Conservation (phyloP, 2,329 filamentous ascomycete species). For the Colletotrichum chlorophyti region DNA sequence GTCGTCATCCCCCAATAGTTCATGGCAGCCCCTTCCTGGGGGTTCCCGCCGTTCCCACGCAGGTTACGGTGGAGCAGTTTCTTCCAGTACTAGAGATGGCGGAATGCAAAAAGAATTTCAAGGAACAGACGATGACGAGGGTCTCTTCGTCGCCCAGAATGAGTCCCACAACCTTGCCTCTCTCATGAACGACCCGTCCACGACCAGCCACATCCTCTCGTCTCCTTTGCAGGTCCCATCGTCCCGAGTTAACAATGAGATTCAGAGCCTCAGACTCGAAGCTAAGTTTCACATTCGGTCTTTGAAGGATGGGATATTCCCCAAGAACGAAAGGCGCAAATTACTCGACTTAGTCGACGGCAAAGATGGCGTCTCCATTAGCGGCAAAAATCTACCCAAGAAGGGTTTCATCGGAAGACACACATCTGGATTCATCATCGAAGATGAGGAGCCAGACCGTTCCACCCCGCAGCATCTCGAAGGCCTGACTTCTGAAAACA, state of each 20-base stretch:
- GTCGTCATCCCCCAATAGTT: too few relatives aligned
- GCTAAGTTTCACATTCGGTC: not conserved
- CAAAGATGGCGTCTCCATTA: not conserved
- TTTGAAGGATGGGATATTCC: not conserved
- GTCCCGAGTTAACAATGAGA: not conserved
- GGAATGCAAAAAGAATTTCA: not conserved
- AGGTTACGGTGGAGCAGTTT: not conserved
- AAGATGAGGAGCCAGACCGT: not conserved
- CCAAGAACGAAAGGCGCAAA: not conserved
- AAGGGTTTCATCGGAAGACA: not conserved
- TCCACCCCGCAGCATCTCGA: not conserved
- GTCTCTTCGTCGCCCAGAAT: not conserved
- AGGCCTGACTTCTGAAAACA: too few relatives aligned
- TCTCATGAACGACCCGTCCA: not conserved
- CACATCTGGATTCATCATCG: slow-evolving; percentile 5
- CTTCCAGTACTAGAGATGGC: too few relatives aligned
- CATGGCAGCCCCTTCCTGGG: not conserved
- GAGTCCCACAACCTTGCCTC: not conserved
- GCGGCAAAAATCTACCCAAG: not conserved
- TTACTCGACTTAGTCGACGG: too few relatives aligned
- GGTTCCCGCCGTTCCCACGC: not conserved
- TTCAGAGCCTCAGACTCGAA: not conserved
- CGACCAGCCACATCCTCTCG: not conserved
- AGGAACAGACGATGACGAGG: not conserved
- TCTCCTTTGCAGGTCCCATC: not conserved